phyloP scores from a whole-genome alignment of 352 stramenopile species.

The Pythium rhizo-oryzae region DNA sequence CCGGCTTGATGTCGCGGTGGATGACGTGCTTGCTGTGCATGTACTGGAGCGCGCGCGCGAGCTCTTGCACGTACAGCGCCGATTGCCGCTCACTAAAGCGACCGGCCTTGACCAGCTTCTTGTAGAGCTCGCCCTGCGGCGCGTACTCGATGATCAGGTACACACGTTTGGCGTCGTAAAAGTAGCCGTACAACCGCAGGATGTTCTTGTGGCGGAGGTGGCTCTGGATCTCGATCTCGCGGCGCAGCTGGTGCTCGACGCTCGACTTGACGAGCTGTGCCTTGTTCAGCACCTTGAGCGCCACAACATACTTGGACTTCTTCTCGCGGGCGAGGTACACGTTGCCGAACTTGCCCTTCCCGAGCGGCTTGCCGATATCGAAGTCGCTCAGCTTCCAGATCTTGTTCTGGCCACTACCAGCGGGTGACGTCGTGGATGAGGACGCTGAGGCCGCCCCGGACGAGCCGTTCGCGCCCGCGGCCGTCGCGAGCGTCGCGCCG shows the following conservation, averaged over 20 bases:
- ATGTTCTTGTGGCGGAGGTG: slow-evolving; percentile 98
- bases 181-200: slow-evolving; percentile 98
- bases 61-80: slow-evolving; percentile 95
- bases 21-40: slow-evolving; percentile 99
- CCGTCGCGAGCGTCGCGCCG: slow-evolving; percentile 9
- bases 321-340: slow-evolving; percentile 99
- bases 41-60: slow-evolving; percentile 95
- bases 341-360: slow-evolving; percentile 98
- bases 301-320: slow-evolving; percentile 98
- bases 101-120: slow-evolving; percentile 92
- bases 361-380: slow-evolving; percentile 98
- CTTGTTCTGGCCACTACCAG: slow-evolving; percentile 27
- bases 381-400: slow-evolving; percentile 98
- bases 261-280: slow-evolving; percentile 96
- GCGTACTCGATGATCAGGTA: slow-evolving; percentile 99
- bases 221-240: slow-evolving; percentile 99
- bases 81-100: slow-evolving; percentile 94
- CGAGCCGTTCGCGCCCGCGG: slow-evolving; percentile 15
- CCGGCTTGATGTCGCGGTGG: slow-evolving; percentile 99
- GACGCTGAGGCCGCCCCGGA: slow-evolving; percentile 5
- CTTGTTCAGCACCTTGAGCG: slow-evolving; percentile 99
- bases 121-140: slow-evolving; percentile 98
- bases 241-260: slow-evolving; percentile 98
- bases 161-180: slow-evolving; percentile 98
- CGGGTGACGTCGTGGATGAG: slow-evolving; percentile 10